phyloP scores from a whole-genome alignment of 192 early-diverging fungal species.

The Dissophora globulifera region DNA sequence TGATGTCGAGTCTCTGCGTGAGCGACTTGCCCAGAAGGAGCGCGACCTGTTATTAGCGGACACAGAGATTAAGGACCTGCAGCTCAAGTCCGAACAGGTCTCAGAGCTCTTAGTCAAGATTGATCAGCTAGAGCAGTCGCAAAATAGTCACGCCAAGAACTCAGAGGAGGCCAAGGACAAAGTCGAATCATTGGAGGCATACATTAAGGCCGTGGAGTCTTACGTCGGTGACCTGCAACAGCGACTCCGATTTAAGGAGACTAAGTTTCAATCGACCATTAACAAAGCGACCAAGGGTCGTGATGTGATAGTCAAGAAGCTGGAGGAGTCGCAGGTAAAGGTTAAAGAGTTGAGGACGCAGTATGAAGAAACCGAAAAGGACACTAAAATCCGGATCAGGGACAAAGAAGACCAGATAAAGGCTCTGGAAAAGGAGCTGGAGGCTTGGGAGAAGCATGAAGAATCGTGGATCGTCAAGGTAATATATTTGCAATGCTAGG shows the following conservation, averaged over 20 bases:
- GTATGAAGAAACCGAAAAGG: constrained; percentile 13
- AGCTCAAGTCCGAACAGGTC: constrained; percentile 6
- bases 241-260: constrained; percentile 14
- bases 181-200: constrained; percentile 8
- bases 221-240: constrained; percentile 5
- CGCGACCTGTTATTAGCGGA: not conserved
- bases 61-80: constrained; percentile 1
- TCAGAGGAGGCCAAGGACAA: constrained; percentile 8
- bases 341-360: constrained; percentile 7
- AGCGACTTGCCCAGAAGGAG: constrained; percentile 7
- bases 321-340: constrained; percentile 7
- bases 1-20: constrained; percentile 21
- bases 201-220: not conserved
- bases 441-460: constrained; percentile 37
- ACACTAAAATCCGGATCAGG: not conserved
- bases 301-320: not conserved
- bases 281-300: constrained; percentile 12
- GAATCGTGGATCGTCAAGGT: constrained; percentile 28
- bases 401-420: constrained; percentile 12
- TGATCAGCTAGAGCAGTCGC: constrained; percentile 6
- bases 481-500: no score
- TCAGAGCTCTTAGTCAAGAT: constrained; percentile 17
- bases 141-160: not conserved
- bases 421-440: constrained; percentile 1
- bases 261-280: not conserved